Base-by-base conservation (phyloP, 257 asterid genomes). In the Salvia miltiorrhiza region DNA sequence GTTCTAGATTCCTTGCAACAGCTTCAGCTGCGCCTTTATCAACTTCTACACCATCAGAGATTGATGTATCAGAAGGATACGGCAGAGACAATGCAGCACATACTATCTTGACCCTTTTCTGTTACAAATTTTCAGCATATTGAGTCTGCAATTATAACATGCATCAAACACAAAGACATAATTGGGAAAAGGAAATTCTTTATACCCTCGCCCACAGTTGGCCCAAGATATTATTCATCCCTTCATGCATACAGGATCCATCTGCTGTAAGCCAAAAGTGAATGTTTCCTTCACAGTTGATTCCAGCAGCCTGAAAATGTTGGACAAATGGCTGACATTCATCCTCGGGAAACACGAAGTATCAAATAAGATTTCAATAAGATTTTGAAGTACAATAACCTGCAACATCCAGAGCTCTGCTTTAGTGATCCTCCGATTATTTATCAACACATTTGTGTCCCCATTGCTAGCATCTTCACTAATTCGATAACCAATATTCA, bases 391-490 rank as follows among this genome's bases (percentile, higher is more conserved):
- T 26, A 32, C 43, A 65, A 9, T 28, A 21, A 73, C 73, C 97
- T 78, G 63, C 84, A 91, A 81, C 96, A 89, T 82, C 79, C 47
- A 73, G 67, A 74, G 83, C 85, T 91, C 99, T 53, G 78, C 28
- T 76, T 79, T 78, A n/a, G 99, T 87, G 74, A 94, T 89, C 90
- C 82, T 90, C 41, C 99, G 77, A 65, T 63, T 72, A 69, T 94
- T 94, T 77, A 94, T 84, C 74, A 76, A 16, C 32, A 91, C 88
- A 24, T 80, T 69, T 3, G 96, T 89, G 78, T 85, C 85, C 28
- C 99, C 99, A 41, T 85, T 87, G 84, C 99, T 94, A 9, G 96
- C 97, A 48, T 82, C 73, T 80, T 39, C 71, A 62, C 44, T 74
- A 40, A 94, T 76, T 41, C 32, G 61, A 73, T 58, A 77, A 20